phyloP scores from a whole-genome alignment of 2,329 filamentous ascomycete species.

The Phaeosphaeria sp. region DNA sequence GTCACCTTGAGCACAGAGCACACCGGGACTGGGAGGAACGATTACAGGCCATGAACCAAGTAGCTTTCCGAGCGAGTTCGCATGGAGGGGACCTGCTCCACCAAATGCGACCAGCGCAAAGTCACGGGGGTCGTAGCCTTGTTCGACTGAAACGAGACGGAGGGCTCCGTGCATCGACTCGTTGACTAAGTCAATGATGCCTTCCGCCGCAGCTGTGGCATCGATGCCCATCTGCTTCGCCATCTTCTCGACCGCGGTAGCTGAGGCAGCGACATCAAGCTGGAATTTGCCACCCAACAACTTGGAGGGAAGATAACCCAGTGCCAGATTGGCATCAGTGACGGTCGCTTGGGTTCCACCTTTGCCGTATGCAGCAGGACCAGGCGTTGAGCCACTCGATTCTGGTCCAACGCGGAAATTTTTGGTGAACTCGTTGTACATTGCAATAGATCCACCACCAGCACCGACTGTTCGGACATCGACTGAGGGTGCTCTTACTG shows the following conservation, averaged over 20 bases:
- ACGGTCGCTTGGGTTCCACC: constrained; percentile 56
- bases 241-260: constrained; percentile 50
- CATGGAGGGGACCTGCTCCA: constrained; percentile 60
- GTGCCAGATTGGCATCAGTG: constrained; percentile 57
- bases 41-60: constrained; percentile 61
- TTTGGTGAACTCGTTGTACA: constrained; percentile 56
- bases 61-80: constrained; percentile 58
- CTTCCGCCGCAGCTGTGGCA: constrained; percentile 53
- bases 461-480: constrained; percentile 59
- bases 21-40: constrained; percentile 58
- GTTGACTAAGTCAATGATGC: constrained; percentile 58
- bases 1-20: constrained; percentile 59
- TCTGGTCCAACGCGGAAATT: constrained; percentile 60
- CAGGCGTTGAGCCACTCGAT: constrained; percentile 57
- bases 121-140: constrained; percentile 59
- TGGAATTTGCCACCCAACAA: constrained; percentile 56
- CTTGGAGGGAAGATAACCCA: constrained; percentile 57
- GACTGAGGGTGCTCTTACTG: constrained; percentile 56
- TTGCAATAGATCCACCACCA: constrained; percentile 58
- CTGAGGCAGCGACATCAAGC: constrained; percentile 54
- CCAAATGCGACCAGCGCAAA: constrained; percentile 61
- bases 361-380: constrained; percentile 58
- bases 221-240: constrained; percentile 56
- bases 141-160: constrained; percentile 59
- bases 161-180: constrained; percentile 61